phyloP scores from a whole-genome alignment of 2,329 filamentous ascomycete genomes.

The Talaromyces sp. region DNA sequence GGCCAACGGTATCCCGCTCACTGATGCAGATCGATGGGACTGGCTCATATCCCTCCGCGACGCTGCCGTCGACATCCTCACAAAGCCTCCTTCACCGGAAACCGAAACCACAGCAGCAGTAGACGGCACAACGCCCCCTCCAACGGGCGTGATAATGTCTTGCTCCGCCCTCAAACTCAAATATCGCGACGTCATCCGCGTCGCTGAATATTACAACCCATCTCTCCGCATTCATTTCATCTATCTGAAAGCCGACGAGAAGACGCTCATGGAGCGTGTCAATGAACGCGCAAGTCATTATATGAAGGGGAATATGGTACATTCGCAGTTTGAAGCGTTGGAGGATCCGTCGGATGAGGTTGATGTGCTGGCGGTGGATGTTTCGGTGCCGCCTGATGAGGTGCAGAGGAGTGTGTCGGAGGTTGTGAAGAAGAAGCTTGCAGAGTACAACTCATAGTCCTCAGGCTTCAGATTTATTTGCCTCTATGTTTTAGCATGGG shows the following conservation, averaged over 20 bases:
- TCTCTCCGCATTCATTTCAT: conserved; percentile 84
- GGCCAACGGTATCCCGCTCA: conserved; percentile 76
- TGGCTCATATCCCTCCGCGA: conserved; percentile 81
- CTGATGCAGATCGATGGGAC: conserved; percentile 94
- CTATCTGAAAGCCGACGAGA: conserved; percentile 77
- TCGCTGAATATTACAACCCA: conserved; percentile 71
- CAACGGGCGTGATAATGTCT: conserved; percentile 81
- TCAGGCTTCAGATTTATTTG: neutral
- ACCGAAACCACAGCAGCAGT: neutral
- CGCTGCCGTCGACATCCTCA: conserved; percentile 53
- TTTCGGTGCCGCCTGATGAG: conserved; percentile 49
- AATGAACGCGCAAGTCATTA: conserved; percentile 75
- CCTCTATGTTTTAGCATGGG: neutral
- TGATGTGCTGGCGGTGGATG: conserved; percentile 70
- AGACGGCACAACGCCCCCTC: conserved; percentile 43
- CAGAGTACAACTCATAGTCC: conserved; percentile 34
- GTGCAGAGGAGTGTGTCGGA: conserved; percentile 61
- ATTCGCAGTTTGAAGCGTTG: conserved; percentile 84
- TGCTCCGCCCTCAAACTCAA: conserved; percentile 96
- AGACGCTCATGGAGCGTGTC: conserved; percentile 72
- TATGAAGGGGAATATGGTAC: conserved; percentile 94
- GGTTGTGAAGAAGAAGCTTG: conserved; percentile 56
- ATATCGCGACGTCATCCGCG: conserved; percentile 87
- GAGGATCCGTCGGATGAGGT: conserved; percentile 74
- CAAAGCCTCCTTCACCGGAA: neutral